Conservation (phyloP, 169 alveolate genomes). For the Cryptosporidium bovis region DNA sequence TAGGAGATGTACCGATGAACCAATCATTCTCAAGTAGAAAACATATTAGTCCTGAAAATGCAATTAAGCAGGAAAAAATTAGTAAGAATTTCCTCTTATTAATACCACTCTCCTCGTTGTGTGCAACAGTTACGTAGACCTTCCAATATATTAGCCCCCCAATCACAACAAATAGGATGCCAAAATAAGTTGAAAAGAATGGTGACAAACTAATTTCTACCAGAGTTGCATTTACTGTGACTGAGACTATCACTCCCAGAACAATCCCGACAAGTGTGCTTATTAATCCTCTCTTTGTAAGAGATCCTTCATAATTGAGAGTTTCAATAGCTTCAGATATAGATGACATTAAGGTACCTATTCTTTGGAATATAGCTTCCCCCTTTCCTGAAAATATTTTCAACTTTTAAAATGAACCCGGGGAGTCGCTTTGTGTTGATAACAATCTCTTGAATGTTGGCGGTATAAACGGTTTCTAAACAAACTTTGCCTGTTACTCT, state of each 20-base stretch:
- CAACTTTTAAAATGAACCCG: too few relatives aligned
- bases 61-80: slow-evolving; percentile 80
- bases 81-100: slow-evolving; percentile 69
- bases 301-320: slow-evolving; percentile 45
- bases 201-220: slow-evolving; percentile 92
- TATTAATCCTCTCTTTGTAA: slow-evolving; percentile 70
- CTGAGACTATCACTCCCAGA: slow-evolving; percentile 89
- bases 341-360: slow-evolving; percentile 14
- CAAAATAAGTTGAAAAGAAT: slow-evolving; percentile 92
- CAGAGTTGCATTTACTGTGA: slow-evolving; percentile 91
- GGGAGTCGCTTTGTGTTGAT: too few relatives aligned
- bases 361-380: too few relatives aligned
- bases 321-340: slow-evolving; percentile 6
- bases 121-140: slow-evolving; percentile 77
- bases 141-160: slow-evolving; percentile 92
- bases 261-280: slow-evolving; percentile 87
- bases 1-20: slow-evolving; percentile 86
- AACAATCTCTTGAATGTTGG: too few relatives aligned
- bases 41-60: slow-evolving; percentile 91
- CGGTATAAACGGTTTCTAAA: too few relatives aligned
- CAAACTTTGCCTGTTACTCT: too few relatives aligned
- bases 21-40: slow-evolving; percentile 91
- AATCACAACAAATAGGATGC: slow-evolving; percentile 87
- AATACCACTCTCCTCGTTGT: slow-evolving; percentile 63
- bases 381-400: too few relatives aligned